Conservation (phyloP, 176 grass and related monocot genomes). For the Juncus inflexus region DNA sequence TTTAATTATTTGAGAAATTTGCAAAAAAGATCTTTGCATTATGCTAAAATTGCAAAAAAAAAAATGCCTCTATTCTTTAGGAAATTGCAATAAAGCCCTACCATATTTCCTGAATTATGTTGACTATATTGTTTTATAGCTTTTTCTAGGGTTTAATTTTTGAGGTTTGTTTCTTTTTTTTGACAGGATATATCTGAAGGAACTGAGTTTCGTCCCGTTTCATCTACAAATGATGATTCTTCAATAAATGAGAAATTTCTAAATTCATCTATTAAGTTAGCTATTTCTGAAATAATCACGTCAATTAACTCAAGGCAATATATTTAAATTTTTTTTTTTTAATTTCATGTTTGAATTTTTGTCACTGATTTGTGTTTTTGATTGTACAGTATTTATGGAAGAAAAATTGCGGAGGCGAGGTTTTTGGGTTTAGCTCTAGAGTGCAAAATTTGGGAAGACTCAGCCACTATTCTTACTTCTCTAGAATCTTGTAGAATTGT, state of each 20-base stretch:
- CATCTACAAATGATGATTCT: constrained; percentile 50
- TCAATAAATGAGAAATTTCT: constrained; percentile 51
- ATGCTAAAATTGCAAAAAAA: too few species aligned
- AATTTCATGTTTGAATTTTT: constrained; percentile 5
- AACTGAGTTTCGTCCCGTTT: constrained; percentile 81
- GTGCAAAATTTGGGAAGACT: constrained; percentile 80
- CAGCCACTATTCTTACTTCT: constrained; percentile 56
- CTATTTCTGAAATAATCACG: constrained; percentile 47
- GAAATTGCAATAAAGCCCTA: too few species aligned
- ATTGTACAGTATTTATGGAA: constrained; percentile 37
- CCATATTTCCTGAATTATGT: too few species aligned
- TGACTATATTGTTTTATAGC: constrained; percentile 19
- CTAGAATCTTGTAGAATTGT: constrained; percentile 63
- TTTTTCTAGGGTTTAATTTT: background rate
- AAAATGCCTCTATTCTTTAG: too few species aligned
- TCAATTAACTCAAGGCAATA: constrained; percentile 55
- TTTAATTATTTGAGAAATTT: background rate
- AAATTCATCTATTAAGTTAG: constrained; percentile 52
- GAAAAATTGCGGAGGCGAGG: constrained; percentile 50
- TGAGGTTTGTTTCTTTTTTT: background rate
- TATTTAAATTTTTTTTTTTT: constrained; percentile 19
- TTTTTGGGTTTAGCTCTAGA: constrained; percentile 56
- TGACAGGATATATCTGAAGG: constrained; percentile 90
- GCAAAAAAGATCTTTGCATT: too few species aligned
- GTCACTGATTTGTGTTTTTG: background rate